Conservation (phyloP, 495 filamentous ascomycete genomes). For the Tricharina praecox region DNA sequence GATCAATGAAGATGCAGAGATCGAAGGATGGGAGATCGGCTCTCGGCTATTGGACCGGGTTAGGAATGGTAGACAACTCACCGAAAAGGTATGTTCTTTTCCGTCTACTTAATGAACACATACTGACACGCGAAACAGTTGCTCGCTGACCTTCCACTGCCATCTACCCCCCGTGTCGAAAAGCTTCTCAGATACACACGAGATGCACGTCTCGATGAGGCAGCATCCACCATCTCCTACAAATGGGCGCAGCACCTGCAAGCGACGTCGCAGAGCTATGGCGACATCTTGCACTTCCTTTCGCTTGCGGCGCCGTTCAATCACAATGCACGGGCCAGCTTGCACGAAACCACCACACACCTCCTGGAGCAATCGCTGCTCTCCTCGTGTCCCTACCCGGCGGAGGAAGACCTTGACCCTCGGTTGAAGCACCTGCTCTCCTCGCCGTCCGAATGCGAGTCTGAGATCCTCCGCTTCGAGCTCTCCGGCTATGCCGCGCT, state of each 20-base stretch:
- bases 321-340: constrained; percentile 2
- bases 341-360: constrained; percentile 17
- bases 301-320: constrained; percentile 16
- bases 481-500: constrained; percentile 23
- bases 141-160: constrained; percentile 14
- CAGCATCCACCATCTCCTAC: constrained; percentile 18
- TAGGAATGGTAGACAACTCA: constrained; percentile 14
- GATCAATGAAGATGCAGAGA: constrained; percentile 18
- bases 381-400: constrained; percentile 11
- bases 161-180: constrained; percentile 18
- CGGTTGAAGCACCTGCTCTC: constrained; percentile 14
- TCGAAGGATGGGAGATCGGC: constrained; percentile 26
- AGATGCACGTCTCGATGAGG: constrained; percentile 13
- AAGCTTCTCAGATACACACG: constrained; percentile 21
- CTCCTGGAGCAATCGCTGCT: constrained; percentile 18
- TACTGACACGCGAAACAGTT: constrained; percentile 1
- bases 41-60: constrained; percentile 17
- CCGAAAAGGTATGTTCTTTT: constrained; percentile 15
- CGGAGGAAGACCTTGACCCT: constrained; percentile 10
- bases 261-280: constrained; percentile 13
- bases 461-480: constrained; percentile 24
- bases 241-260: constrained; percentile 20
- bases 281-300: constrained; percentile 23
- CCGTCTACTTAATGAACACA: not conserved
- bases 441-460: constrained; percentile 13